Evolutionary conservation across 805 yeast species (phyloP).

Genomic region (Yarrowia phangngaensis): DNA sequence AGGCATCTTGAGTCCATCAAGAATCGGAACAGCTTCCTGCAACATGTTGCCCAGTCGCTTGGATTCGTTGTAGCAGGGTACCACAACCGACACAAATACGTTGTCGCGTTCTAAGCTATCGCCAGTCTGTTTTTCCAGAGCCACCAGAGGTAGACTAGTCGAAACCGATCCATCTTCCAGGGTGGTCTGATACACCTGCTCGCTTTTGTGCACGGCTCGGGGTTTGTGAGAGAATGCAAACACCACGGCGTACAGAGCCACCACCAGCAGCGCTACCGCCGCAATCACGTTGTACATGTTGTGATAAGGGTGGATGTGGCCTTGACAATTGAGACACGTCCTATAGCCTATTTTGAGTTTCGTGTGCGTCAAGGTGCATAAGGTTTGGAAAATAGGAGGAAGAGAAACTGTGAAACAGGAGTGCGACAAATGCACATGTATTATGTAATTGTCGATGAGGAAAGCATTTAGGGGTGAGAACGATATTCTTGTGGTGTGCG

Average conservation of each 20-base stretch:
- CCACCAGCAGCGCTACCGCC: constrained; percentile 10
- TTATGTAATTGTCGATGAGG: no score
- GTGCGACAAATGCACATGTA: no score
- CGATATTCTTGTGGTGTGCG: no score
- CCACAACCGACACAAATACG: constrained; percentile 67
- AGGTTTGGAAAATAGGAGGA: neutral
- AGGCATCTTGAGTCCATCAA: constrained; percentile 41
- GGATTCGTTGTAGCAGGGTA: constrained; percentile 93
- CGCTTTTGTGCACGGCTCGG: constrained; percentile 7
- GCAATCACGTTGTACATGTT: constrained; percentile 21
- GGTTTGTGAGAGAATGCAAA: constrained; percentile 19
- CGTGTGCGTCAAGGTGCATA: no score
- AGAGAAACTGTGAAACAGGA: no score
- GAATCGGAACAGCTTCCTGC: constrained; percentile 45
- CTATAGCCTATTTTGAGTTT: no score
- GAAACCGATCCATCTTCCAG: constrained; percentile 11
- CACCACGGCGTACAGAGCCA: constrained; percentile 9
- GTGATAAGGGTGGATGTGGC: neutral
- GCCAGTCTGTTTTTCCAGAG: constrained; percentile 8
- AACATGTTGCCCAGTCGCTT: constrained; percentile 53
- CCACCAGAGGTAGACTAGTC: neutral
- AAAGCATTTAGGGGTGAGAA: no score
- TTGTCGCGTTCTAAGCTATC: constrained; percentile 2
- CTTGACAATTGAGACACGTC: neutral
- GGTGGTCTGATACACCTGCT: constrained; percentile 19